A percentile compares a stretch with the other conserved stretches of the same genome.
phyloP scores from a whole-genome alignment of 164 flowering plant species.

The Liquidambar formosana region DNA sequence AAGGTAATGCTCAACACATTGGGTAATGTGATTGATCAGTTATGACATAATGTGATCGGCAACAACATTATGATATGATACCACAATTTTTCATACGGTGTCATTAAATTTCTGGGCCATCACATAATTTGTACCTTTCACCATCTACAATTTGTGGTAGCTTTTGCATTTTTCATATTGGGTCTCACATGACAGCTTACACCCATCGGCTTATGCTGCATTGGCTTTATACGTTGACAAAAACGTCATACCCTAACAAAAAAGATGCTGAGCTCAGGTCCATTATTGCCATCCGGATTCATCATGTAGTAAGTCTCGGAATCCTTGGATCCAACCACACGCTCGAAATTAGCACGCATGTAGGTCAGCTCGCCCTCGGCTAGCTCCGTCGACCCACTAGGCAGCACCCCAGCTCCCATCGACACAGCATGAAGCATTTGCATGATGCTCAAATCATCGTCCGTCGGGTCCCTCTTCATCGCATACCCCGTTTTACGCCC shows the following conservation, averaged over 20 bases:
- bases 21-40: no score
- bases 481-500: constrained; percentile 74
- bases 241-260: constrained; percentile 70
- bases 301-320: constrained; percentile 80
- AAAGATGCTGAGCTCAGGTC: constrained; percentile 77
- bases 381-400: constrained; percentile 22
- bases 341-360: constrained; percentile 66
- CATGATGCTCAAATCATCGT: constrained; percentile 70
- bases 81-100: no score
- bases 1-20: no score
- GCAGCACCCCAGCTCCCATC: constrained; percentile 77
- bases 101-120: no score
- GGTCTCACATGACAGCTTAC: no score
- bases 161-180: no score
- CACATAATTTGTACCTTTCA: no score
- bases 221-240: no score
- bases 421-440: constrained; percentile 60
- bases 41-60: no score
- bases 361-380: constrained; percentile 62
- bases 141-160: no score
- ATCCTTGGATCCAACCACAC: constrained; percentile 67
- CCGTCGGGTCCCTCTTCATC: constrained; percentile 56
- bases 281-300: constrained; percentile 70
- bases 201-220: no score
- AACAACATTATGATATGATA: no score